A percentile compares a stretch with the other conserved stretches of the same genome.
These are phyloP conservation scores for Dioszegia crocea DNA, from an alignment of 768 basidiomycete genomes.

Conservation along the genomic window DNA sequence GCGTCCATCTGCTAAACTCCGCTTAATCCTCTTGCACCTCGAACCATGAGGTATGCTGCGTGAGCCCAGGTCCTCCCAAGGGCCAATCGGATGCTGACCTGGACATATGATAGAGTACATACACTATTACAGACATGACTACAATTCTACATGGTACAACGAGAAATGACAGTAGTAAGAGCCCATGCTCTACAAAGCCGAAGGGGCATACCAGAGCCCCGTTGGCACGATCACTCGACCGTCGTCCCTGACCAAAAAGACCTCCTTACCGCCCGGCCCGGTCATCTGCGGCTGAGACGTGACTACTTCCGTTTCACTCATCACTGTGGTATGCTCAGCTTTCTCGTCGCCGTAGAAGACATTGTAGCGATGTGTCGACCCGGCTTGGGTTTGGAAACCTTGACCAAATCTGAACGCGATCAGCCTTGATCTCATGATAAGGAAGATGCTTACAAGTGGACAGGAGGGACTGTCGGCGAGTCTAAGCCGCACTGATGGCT, in stretches of 20 bases:
- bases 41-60: too few species aligned
- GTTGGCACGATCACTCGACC: slow-evolving; percentile 41
- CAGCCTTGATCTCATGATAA: too few species aligned
- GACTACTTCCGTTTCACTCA: slow-evolving; percentile 30
- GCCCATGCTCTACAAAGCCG: too few species aligned
- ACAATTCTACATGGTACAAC: too few species aligned
- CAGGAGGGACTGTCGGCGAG: too few species aligned
- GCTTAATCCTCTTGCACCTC: too few species aligned
- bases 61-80: too few species aligned
- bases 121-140: too few species aligned
- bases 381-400: slow-evolving; percentile 20
- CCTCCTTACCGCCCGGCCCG: background rate
- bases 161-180: too few species aligned
- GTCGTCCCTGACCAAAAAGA: slow-evolving; percentile 38
- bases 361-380: slow-evolving; percentile 19
- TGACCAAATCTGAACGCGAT: slow-evolving; percentile 33
- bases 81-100: background rate
- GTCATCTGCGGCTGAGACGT: slow-evolving; percentile 14
- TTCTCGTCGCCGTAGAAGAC: slow-evolving; percentile 40
- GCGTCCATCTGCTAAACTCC: too few species aligned
- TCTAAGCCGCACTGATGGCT: too few species aligned
- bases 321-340: slow-evolving; percentile 2
- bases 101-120: background rate
- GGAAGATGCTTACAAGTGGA: too few species aligned
- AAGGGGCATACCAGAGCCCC: slow-evolving; percentile 1